A percentile compares a stretch with the other conserved stretches of the same genome.
These are phyloP conservation scores for Ustilago crameri DNA, from an alignment of 1,284 basidiomycete genomes.

Conservation along the genomic window DNA sequence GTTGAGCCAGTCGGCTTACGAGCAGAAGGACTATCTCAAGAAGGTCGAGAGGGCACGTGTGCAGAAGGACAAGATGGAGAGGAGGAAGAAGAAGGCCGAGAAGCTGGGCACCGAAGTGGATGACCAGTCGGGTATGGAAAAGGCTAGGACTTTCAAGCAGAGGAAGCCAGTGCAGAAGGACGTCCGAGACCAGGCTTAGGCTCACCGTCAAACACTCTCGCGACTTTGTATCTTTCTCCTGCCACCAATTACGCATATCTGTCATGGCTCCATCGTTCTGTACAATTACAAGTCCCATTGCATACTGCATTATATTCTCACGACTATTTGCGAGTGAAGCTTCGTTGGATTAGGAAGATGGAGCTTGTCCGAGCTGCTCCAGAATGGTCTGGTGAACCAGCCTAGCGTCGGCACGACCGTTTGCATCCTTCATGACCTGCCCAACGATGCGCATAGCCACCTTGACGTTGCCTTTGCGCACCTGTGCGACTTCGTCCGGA, in stretches of 20 bases:
- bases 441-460: slow-evolving; percentile 90
- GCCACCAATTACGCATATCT: not conserved
- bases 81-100: slow-evolving; percentile 63
- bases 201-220: not conserved
- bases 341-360: not conserved
- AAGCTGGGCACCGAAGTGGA: slow-evolving; percentile 23
- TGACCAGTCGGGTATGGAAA: slow-evolving; percentile 31
- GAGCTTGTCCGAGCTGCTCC: slow-evolving; percentile 20
- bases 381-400: slow-evolving; percentile 41
- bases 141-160: slow-evolving; percentile 59
- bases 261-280: not conserved
- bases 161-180: slow-evolving; percentile 57
- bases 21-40: slow-evolving; percentile 91
- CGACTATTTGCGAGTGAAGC: not conserved
- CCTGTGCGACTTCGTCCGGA: slow-evolving; percentile 78
- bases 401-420: slow-evolving; percentile 79
- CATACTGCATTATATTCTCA: not conserved
- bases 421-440: slow-evolving; percentile 84
- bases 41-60: slow-evolving; percentile 96
- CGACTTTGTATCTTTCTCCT: no score
- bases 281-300: not conserved
- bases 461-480: slow-evolving; percentile 79
- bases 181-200: slow-evolving; percentile 56
- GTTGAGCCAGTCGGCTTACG: slow-evolving; percentile 85
- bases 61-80: slow-evolving; percentile 83